Conservation (phyloP, 176 grass and related monocot species). For the Rhynchospora pubera region DNA sequence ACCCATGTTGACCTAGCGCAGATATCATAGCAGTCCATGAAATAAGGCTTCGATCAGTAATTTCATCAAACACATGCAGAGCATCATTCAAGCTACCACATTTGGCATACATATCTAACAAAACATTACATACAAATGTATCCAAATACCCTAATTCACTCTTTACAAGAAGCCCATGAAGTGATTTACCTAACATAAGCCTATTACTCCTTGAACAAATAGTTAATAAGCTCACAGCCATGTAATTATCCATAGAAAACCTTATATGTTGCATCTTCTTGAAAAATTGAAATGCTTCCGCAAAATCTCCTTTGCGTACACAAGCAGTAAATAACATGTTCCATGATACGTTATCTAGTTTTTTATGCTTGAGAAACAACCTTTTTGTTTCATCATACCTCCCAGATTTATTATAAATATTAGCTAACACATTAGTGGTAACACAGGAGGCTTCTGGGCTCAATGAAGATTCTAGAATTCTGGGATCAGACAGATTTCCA, state of each 20-base stretch:
- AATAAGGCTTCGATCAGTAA: conserved; percentile 51
- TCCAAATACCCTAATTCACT: conserved; percentile 38
- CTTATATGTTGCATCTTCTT: conserved; percentile 49
- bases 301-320: conserved; percentile 38
- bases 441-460: conserved; percentile 23
- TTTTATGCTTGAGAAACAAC: conserved; percentile 39
- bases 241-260: conserved; percentile 37
- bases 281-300: conserved; percentile 47
- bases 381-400: conserved; percentile 46
- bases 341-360: conserved; percentile 49
- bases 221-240: conserved; percentile 46
- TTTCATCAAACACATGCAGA: conserved; percentile 55
- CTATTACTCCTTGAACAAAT: conserved; percentile 66
- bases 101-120: conserved; percentile 86
- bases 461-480: conserved; percentile 33
- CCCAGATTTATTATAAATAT: conserved; percentile 41
- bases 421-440: conserved; percentile 49
- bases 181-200: conserved; percentile 44
- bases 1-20: conserved; percentile 63
- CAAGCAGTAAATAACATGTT: conserved; percentile 68
- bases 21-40: conserved; percentile 73
- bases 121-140: conserved; percentile 48
- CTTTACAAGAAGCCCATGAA: conserved; percentile 70
- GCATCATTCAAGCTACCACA: conserved; percentile 73
- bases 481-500: conserved; percentile 36